phyloP scores from a whole-genome alignment of 441 rosid species.

The Metrosideros polymorpha region DNA sequence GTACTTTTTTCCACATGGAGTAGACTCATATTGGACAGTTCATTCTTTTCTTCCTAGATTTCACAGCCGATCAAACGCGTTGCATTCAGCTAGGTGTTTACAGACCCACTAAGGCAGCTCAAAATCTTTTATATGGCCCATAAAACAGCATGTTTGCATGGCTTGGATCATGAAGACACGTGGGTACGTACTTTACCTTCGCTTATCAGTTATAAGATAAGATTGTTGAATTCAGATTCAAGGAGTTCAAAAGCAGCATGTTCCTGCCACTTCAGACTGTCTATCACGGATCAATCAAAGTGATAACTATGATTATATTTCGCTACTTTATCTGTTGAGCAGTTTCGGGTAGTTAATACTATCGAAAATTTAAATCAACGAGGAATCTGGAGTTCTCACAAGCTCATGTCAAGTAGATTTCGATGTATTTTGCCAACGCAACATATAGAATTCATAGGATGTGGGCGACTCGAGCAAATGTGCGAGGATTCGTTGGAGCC shows the following conservation, averaged over 20 bases:
- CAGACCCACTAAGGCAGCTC: background rate
- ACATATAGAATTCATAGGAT: background rate
- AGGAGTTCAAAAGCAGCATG: background rate
- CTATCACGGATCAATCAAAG: background rate
- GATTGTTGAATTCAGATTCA: background rate
- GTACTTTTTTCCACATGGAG: too few species aligned
- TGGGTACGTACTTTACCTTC: background rate
- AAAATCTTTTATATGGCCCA: background rate
- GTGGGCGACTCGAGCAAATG: background rate
- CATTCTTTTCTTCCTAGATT: background rate
- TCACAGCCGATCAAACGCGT: background rate
- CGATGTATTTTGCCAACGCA: background rate
- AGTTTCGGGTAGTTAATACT: background rate
- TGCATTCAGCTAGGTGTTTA: background rate
- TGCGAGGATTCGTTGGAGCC: background rate
- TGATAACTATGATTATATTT: background rate
- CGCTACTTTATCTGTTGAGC: background rate
- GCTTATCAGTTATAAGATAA: background rate
- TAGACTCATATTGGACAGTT: background rate
- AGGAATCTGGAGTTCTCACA: background rate
- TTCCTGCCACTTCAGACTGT: background rate
- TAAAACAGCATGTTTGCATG: background rate
- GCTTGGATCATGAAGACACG: background rate
- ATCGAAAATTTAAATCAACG: background rate
- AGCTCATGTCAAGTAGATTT: background rate